Conservation (phyloP, 108 stramenopile species). For the Discostella pseudostelligera region DNA sequence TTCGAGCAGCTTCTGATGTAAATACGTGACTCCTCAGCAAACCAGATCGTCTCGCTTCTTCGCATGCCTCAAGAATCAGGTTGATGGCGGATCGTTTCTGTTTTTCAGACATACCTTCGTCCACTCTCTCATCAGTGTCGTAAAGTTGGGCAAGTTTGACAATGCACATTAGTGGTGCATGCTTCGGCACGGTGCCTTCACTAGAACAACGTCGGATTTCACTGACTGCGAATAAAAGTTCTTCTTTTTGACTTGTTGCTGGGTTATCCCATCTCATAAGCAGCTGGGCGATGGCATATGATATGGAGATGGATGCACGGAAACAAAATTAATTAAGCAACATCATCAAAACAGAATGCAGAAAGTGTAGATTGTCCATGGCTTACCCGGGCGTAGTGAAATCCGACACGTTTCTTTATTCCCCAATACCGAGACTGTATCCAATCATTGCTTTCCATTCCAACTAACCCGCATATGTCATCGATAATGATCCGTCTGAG, state of each 20-base stretch:
- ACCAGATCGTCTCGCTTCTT: slow-evolving; percentile 37
- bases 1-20: slow-evolving; percentile 34
- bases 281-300: slow-evolving; percentile 24
- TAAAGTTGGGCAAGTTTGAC: slow-evolving; percentile 36
- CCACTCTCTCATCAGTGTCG: slow-evolving; percentile 3
- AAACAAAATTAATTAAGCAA: too few relatives aligned
- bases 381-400: slow-evolving; percentile 57
- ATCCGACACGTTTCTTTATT: slow-evolving; percentile 59
- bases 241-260: slow-evolving; percentile 53
- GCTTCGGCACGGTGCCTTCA: slow-evolving; percentile 43
- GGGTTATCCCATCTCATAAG: slow-evolving; percentile 80
- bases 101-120: slow-evolving; percentile 11
- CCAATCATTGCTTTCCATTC: slow-evolving; percentile 51
- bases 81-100: slow-evolving; percentile 27
- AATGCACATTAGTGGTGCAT: slow-evolving; percentile 42
- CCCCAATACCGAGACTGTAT: slow-evolving; percentile 60
- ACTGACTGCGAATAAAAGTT: slow-evolving; percentile 58
- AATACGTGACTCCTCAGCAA: slow-evolving; percentile 31
- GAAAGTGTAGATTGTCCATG: neutral
- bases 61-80: slow-evolving; percentile 40
- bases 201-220: slow-evolving; percentile 46
- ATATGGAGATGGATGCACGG: too few relatives aligned
- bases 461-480: slow-evolving; percentile 48
- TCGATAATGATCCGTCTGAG: slow-evolving; percentile 61
- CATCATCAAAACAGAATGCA: too few relatives aligned